phyloP scores from a whole-genome alignment of 2,329 filamentous ascomycete genomes.

The Neocatenulostroma microsporum region DNA sequence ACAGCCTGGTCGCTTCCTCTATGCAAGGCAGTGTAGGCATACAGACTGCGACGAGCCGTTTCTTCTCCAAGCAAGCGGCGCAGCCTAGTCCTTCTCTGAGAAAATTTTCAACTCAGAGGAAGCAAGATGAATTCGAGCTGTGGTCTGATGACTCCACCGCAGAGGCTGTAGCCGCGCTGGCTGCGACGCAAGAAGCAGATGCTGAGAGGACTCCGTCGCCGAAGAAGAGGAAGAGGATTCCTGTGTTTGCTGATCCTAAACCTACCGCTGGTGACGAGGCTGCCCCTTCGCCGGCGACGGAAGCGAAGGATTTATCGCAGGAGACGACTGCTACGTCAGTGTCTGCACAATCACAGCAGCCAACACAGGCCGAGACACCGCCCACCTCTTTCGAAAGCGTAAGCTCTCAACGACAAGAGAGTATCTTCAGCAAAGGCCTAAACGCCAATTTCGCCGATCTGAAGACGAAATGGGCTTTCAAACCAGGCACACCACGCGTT shows the following conservation, averaged over 20 bases:
- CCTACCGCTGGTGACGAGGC: too few species aligned
- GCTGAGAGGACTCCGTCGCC: constrained; percentile 14
- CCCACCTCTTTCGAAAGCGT: constrained; percentile 19
- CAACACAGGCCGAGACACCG: constrained; percentile 16
- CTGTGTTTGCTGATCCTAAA: constrained; percentile 19
- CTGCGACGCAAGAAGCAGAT: constrained; percentile 14
- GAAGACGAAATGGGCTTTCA: constrained; percentile 12
- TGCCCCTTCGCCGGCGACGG: too few species aligned
- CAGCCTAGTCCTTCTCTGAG: constrained; percentile 37
- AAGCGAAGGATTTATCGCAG: background rate
- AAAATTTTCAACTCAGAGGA: constrained; percentile 26
- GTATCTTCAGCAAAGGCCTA: constrained; percentile 20
- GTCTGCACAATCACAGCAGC: background rate
- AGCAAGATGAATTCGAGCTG: constrained; percentile 36
- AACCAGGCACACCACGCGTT: constrained; percentile 5
- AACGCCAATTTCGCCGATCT: constrained; percentile 17
- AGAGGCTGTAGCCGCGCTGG: constrained; percentile 34
- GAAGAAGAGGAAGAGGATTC: constrained; percentile 24
- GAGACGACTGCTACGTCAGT: constrained; percentile 7
- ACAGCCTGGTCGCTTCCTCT: constrained; percentile 26
- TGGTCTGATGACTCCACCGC: constrained; percentile 43
- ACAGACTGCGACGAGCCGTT: constrained; percentile 36
- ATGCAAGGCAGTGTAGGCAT: constrained; percentile 16
- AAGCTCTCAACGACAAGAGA: constrained; percentile 7
- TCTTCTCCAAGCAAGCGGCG: constrained; percentile 32